phyloP scores from a whole-genome alignment of 2,329 filamentous ascomycete genomes.

The Bertia moriformis region DNA sequence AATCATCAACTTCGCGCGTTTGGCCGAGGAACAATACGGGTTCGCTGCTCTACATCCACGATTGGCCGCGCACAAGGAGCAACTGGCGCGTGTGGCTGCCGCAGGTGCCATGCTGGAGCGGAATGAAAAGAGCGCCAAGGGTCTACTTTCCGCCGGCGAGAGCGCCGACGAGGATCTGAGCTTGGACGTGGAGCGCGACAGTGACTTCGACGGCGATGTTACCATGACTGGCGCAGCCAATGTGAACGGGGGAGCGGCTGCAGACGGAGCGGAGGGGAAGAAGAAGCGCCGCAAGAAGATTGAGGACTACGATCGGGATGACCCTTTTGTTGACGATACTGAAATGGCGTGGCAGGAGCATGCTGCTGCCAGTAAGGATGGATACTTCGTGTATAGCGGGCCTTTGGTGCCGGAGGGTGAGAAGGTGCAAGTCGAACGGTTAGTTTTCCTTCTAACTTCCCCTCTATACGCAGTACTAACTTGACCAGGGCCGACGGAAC shows the following conservation, averaged over 20 bases:
- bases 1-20: conserved; percentile 52
- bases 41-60: conserved; percentile 53
- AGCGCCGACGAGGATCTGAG: conserved; percentile 1
- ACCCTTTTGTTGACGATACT: conserved; percentile 45
- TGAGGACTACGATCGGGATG: conserved; percentile 37
- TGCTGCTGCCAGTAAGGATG: conserved; percentile 53
- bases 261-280: conserved; percentile 16
- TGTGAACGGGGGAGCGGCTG: conserved; percentile 26
- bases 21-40: conserved; percentile 55
- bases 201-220: conserved; percentile 34
- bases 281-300: conserved; percentile 31
- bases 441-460: conserved; percentile 11
- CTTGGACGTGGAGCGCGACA: not conserved
- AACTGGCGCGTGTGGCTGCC: conserved; percentile 44
- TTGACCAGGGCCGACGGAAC: conserved; percentile 36
- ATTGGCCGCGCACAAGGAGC: conserved; percentile 46
- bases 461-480: conserved; percentile 3
- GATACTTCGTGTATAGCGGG: conserved; percentile 58
- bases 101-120: conserved; percentile 41
- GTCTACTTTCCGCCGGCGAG: not conserved
- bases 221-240: conserved; percentile 30
- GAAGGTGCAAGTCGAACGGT: conserved; percentile 46
- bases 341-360: conserved; percentile 56
- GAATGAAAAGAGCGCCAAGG: conserved; percentile 23
- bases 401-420: conserved; percentile 48